Conservation (phyloP, 1,284 basidiomycete species). For the Cutaneotrichosporon arboriforme region DNA sequence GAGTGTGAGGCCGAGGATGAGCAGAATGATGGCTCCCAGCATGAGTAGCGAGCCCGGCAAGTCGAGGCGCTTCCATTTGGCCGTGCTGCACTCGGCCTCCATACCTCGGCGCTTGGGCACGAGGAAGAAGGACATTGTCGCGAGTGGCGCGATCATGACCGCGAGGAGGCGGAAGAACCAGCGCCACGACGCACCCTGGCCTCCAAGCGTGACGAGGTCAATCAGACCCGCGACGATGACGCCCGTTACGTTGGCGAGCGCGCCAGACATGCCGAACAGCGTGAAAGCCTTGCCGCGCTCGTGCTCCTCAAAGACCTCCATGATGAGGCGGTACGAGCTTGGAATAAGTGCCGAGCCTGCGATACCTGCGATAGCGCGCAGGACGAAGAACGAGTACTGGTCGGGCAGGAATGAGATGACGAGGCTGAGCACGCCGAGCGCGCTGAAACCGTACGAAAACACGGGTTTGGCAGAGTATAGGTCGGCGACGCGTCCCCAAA, state of each 20-base stretch:
- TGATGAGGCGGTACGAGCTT: constrained; percentile 42
- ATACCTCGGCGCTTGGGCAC: constrained; percentile 32
- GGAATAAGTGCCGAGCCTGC: constrained; percentile 33
- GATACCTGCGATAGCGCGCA: constrained; percentile 34
- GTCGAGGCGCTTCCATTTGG: constrained; percentile 38
- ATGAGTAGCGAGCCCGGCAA: constrained; percentile 33
- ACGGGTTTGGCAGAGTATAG: constrained; percentile 35
- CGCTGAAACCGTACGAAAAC: constrained; percentile 30
- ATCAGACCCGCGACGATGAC: constrained; percentile 40
- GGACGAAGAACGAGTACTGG: constrained; percentile 31
- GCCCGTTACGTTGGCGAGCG: constrained; percentile 39
- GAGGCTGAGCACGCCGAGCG: constrained; percentile 27
- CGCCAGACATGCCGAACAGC: constrained; percentile 41
- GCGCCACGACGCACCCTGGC: constrained; percentile 40
- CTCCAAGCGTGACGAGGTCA: constrained; percentile 40
- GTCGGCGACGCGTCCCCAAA: constrained; percentile 39
- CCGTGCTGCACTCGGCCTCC: background rate
- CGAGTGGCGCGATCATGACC: constrained; percentile 28
- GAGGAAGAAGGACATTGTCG: constrained; percentile 16
- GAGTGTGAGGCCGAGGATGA: constrained; percentile 43
- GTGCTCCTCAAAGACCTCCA: constrained; percentile 30
- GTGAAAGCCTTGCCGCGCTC: constrained; percentile 39
- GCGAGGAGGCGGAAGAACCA: constrained; percentile 37
- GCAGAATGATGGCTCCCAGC: constrained; percentile 35
- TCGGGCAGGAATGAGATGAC: constrained; percentile 35